phyloP scores from a whole-genome alignment of 495 filamentous ascomycete genomes.

The Daldinia vernicosa region DNA sequence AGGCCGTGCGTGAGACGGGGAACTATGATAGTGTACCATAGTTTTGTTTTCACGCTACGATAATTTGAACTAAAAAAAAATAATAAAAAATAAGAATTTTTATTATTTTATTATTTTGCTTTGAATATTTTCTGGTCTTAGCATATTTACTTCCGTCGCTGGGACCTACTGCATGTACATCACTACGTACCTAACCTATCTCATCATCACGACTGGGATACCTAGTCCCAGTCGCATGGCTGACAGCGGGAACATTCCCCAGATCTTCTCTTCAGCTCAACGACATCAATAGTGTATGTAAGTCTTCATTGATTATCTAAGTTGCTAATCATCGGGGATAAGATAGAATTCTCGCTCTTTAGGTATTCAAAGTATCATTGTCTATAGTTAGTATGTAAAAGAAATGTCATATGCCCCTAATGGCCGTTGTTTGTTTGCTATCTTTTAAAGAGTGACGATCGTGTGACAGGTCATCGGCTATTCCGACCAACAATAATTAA shows the following conservation, averaged over 20 bases:
- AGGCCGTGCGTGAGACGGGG: slow-evolving; percentile 34
- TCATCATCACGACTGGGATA: neutral
- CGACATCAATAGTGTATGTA: neutral
- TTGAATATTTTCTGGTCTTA: neutral
- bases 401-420: neutral
- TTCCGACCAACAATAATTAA: slow-evolving; percentile 10
- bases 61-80: neutral
- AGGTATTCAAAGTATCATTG: neutral
- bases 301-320: neutral
- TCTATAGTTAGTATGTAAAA: neutral
- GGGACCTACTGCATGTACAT: neutral
- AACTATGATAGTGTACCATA: slow-evolving; percentile 13
- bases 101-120: neutral
- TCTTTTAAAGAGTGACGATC: slow-evolving; percentile 5
- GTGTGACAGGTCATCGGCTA: slow-evolving; percentile 23
- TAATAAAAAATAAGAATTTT: neutral
- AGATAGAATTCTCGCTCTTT: neutral
- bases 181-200: neutral
- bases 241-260: slow-evolving; percentile 3
- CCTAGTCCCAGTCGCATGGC: neutral
- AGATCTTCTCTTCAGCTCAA: slow-evolving; percentile 1
- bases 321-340: neutral
- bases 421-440: neutral
- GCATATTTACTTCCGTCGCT: neutral
- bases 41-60: slow-evolving; percentile 7